Base-by-base conservation (phyloP, 1,139 yeast genomes). In the Blastobotrys arbuscula region DNA sequence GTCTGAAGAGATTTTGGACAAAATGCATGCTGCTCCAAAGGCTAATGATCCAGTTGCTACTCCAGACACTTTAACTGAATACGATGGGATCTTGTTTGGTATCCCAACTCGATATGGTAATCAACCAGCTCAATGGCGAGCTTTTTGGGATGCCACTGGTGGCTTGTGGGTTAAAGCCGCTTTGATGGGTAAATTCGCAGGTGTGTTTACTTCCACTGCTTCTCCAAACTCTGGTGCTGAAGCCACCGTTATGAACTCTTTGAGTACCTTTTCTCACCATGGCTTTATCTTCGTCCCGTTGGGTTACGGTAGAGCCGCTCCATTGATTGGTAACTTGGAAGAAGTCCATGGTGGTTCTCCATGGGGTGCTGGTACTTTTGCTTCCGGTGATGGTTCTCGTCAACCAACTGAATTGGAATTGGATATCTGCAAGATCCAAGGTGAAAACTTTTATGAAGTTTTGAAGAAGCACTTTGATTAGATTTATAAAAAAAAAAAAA, bases 171-270 rank as follows among this genome's bases (percentile, higher is more conserved):
- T 85, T 49, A 55, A 67, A 48, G 94, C 95, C 67, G 81, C 80
- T 51, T 73, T 86, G 53, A 71, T 76, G 62, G 94, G 90, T 62
- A 86, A 86, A 71, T 77, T 77, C 58, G 89, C 84, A 39, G 92
- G 92, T 63, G 64, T 81, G 50, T 86, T 86, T 61, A 82, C 82
- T 49, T 77, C 88, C 43, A 86, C 95, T 39, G 90, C 92, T 65
- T 76, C 89, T 49, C 82, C 81, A 61, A 92, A 92, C 65, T 94
- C 94, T 68, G 90, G 90, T 59, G 88, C 83, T 69, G 95, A 87
- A 71, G 69, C 74, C 50, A 84, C 95, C 42, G 75, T 74, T 49
- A 70, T 78, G 57, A 84, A 79, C 71, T 67, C 85, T 45, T 62
- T 86, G 60, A 81, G 92, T 15, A 77, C 80, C 39, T 73, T 84